Base-by-base conservation (phyloP, 306 rosid genomes). In the Arachis hypogaea region DNA sequence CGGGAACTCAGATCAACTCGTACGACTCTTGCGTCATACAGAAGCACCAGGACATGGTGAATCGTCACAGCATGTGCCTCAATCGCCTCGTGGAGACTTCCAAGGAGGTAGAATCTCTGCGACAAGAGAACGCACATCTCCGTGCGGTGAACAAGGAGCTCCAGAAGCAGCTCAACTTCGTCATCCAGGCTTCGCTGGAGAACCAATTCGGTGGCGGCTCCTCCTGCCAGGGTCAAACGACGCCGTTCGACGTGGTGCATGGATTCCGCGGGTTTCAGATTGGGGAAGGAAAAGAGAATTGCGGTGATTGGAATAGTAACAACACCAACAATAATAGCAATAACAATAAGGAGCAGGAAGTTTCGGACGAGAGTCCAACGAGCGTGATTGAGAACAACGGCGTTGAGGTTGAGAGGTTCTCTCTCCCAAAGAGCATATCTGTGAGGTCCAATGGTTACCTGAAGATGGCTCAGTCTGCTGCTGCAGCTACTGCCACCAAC, bases 341-440 rank as follows among this genome's bases (percentile, higher is more conserved):
- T 18, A 56, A 8, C 36, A 56, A 41, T 44, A 74, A 74, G 76
- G 80, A 69, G 51, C 81, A 71, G 63, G 83, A 85, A 41, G 67
- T 3, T 10, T 83, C 86, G 51, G 85, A 88, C 57, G 88, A 80
- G 80, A 85, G 93, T 63, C 96, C 91, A 36, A 85, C 87, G 14
- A 85, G 92, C 54, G 89, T 89, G 82, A 82, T 85, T 42, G 92
- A 80, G 75, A 83, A 67, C 59, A 84, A 77, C 70, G 77, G 57
- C 64, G 85, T 71, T 46, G 88, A 89, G 45, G 84, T 62, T 66
- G 90, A 86, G 79, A 81, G 97, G 63, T 85, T 79, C 78, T 72
- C 90, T 46, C 87, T 93, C 73, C 98, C 98, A 2, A 93, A 93
- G 83, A 93, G 98, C 77, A 91, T 93, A 14, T 93, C 98, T 10